Base-by-base conservation (phyloP, 441 rosid species). In the Macaranga tanarius region DNA sequence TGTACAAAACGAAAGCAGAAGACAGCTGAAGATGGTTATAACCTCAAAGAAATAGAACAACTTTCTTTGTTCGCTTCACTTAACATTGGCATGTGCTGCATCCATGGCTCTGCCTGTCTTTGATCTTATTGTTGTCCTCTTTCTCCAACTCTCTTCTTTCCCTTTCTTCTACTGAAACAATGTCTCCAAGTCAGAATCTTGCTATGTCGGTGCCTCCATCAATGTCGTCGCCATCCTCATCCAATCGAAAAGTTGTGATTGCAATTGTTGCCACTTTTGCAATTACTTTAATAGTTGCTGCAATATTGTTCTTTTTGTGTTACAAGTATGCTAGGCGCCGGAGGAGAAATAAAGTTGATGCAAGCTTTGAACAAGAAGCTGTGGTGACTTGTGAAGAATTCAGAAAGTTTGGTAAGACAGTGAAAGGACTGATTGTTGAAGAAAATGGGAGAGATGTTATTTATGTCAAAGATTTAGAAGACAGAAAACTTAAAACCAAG, bases 381-480 rank as follows among this genome's bases (percentile, higher is more conserved):
- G 56, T 38, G 22, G 69, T 51, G 77, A 74, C 65, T 22, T 55
- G 28, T 9, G 78, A 75, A 17, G 84, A 79, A 44, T 77, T 81
- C 60, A 20, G 50, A 16, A 69, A 79, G 26, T 61, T 69, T 65
- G 75, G 62, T 23, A 75, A 78, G 40, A 75, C 52, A 62, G 73
- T 85, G 55, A 84, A 80, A 62, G 81, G 83, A 55, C 63, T 85
- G 58, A 34, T 78, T 23, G 85, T 82, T 20, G 85, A 81, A 31
- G 88, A 83, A 59, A 70, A 85, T 34, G 86, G 87, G 1, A 22
- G 51, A 63, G 86, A 84, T 57, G 81, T 83, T 28, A 52, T 83
- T 59, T 84, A 77, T 42, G 76, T 80, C 79, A 82, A 75, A 67
- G 76, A 80, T 62, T 74, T 76, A 26, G 85, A 80, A 58, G 75